Percentiles rank a stretch among this genome's conserved stretches.
Evolutionary conservation across 1,284 basidiomycete genomes (phyloP).

Genomic region (Pseudozyma pruni): DNA sequence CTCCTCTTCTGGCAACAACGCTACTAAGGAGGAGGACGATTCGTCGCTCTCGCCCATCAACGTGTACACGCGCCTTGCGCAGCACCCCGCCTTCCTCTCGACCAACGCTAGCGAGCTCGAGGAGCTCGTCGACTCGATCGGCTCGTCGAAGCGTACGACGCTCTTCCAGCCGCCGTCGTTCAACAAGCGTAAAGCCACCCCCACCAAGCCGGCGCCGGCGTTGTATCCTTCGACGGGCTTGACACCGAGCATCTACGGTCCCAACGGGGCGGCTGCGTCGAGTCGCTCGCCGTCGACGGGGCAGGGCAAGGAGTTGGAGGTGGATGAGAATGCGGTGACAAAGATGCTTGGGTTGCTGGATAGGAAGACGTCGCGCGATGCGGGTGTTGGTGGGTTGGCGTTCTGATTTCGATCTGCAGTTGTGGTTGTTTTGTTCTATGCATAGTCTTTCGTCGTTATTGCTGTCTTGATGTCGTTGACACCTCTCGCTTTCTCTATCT

Average conservation of each 20-base stretch:
- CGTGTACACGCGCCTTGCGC: slow-evolving; percentile 55
- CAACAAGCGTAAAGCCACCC: slow-evolving; percentile 29
- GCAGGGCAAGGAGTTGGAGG: slow-evolving; percentile 35
- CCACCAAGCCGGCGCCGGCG: slow-evolving; percentile 16
- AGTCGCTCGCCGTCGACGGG: slow-evolving; percentile 15
- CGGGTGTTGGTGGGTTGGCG: slow-evolving; percentile 13
- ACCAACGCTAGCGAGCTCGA: slow-evolving; percentile 58
- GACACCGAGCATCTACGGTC: slow-evolving; percentile 40
- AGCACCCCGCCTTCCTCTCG: slow-evolving; percentile 59
- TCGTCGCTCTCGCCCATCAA: slow-evolving; percentile 53
- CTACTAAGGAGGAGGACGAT: slow-evolving; percentile 20
- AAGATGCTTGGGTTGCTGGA: slow-evolving; percentile 54
- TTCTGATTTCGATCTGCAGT: slow-evolving; percentile 9
- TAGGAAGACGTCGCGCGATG: slow-evolving; percentile 33
- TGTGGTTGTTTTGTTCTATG: slow-evolving; percentile 1
- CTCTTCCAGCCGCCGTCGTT: slow-evolving; percentile 26
- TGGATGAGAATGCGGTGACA: slow-evolving; percentile 52
- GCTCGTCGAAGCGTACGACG: slow-evolving; percentile 13
- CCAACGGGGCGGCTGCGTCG: slow-evolving; percentile 18
- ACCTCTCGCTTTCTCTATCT: slow-evolving; percentile 8
- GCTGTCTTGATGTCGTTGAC: slow-evolving; percentile 4
- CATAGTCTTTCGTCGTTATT: slow-evolving; percentile 5
- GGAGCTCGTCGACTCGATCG: slow-evolving; percentile 57
- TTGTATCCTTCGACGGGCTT: slow-evolving; percentile 26
- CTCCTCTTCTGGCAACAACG: slow-evolving; percentile 12